Base-by-base conservation (phyloP, 345 rosid species). In the Corchorus olitorius region DNA sequence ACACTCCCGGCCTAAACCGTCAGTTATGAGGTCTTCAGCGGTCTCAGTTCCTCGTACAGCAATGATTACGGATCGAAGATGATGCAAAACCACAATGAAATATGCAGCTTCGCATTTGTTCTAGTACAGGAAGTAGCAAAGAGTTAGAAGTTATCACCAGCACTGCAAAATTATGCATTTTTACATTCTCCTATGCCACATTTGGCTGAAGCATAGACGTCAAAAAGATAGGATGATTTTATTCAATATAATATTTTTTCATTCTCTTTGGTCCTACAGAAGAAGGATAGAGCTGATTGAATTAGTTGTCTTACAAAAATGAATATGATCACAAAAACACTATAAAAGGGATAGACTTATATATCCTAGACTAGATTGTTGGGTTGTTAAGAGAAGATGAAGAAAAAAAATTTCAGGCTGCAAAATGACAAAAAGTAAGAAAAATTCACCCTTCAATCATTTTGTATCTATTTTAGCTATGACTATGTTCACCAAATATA, bases 1-100 rank as follows among this genome's bases (percentile, higher is more conserved):
- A 77, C 91, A 84, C 6, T 90, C 98, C 80, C 79, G 86, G 60
- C 98, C 94, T 80, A 93, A 89, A 67, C 97, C 97, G 79, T 95
- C 99, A 33, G 91, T 95, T 78, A 95, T 92, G 82, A 95, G 98
- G 80, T 95, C 99, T 83, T 95, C 99, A 33, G 94, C 91, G 39
- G 97, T 90, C 88, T 95, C 98, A 52, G 98, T 95, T 85, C 99
- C 98, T 73, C 97, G 90, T 69, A 95, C 87, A 75, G 97, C 86
- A 83, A 95, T 82, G 14, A 95, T 97, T 63, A 95, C 88, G 55
- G 90, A 80, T 80, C 87, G 84, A 37, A 85, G 78, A 76, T 93
- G 86, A 77, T 93, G 97, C 72, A 91, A 87, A 80, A 93, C 97
- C 72, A 90, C 92, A 81, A 92, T 77, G 56, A 95, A 95, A 81